Conservation (phyloP, 305 asterid genomes). For the Plantago lanceolata region DNA sequence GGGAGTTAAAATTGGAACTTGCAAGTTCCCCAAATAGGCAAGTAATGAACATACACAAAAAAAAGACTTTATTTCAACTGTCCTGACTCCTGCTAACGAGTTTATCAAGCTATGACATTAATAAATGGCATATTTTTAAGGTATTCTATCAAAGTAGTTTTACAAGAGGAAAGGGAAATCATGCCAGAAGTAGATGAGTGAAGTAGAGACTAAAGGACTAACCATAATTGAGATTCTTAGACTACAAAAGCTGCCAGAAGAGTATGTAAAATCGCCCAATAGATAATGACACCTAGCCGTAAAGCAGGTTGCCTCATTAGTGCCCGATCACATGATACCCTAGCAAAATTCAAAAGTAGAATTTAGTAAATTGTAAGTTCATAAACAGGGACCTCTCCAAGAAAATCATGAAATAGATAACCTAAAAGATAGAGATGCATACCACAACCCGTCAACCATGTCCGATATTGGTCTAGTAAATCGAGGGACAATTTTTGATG, state of each 20-base stretch:
- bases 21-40: neutral
- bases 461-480: slow-evolving; percentile 89
- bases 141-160: neutral
- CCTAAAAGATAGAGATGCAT: slow-evolving; percentile 24
- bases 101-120: neutral
- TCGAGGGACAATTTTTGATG: slow-evolving; percentile 81
- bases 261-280: slow-evolving; percentile 87
- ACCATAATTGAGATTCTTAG: slow-evolving; percentile 48
- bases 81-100: neutral
- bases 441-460: slow-evolving; percentile 92
- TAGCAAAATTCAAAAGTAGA: slow-evolving; percentile 30
- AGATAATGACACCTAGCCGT: slow-evolving; percentile 78
- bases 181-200: neutral
- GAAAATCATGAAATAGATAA: slow-evolving; percentile 3
- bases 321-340: slow-evolving; percentile 97
- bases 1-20: too few relatives aligned
- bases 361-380: slow-evolving; percentile 1
- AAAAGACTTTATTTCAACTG: neutral
- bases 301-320: slow-evolving; percentile 93
- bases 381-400: neutral
- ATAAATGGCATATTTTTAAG: neutral
- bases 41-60: neutral
- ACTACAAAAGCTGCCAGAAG: slow-evolving; percentile 72
- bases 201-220: slow-evolving; percentile 20
- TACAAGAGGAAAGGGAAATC: slow-evolving; percentile 9